Conservation (phyloP, 73 alveolate genomes). For the Breviolum minutum region DNA sequence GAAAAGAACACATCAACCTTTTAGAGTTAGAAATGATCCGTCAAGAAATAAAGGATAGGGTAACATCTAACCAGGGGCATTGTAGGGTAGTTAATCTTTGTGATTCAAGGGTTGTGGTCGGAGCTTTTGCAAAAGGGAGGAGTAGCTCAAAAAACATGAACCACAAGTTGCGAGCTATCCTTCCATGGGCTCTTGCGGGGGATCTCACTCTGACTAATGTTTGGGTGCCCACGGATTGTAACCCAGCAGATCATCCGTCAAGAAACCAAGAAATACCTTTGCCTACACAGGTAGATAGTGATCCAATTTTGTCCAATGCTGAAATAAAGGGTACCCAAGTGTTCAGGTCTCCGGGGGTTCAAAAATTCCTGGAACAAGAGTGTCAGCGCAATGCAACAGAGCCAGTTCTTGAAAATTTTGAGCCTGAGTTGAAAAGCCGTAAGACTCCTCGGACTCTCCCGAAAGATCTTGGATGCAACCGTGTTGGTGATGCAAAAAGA, state of each 20-base stretch:
- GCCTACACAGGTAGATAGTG: too few species aligned
- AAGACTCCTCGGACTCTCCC: background rate
- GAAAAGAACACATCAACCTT: background rate
- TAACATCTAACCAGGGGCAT: background rate
- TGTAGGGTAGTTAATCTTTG: background rate
- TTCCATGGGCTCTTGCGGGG: background rate
- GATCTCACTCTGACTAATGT: background rate
- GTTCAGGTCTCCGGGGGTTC: background rate
- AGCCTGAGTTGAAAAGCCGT: background rate
- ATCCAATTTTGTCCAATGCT: background rate
- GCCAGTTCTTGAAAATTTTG: background rate
- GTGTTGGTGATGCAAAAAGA: background rate
- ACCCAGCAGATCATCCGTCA: slow-evolving; percentile 3
- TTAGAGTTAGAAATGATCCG: background rate
- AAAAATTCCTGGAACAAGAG: background rate
- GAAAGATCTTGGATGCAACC: background rate
- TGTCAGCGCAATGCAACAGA: background rate
- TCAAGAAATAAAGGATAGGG: background rate
- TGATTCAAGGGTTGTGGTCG: background rate
- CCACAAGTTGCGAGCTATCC: background rate
- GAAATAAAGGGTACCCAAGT: background rate
- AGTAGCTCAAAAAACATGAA: too few species aligned
- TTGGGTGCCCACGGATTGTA: too few species aligned
- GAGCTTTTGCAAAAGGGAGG: background rate
- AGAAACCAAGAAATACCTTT: background rate